Conservation (phyloP, 1,284 basidiomycete species). For the Moesziomyces globuligerus region DNA sequence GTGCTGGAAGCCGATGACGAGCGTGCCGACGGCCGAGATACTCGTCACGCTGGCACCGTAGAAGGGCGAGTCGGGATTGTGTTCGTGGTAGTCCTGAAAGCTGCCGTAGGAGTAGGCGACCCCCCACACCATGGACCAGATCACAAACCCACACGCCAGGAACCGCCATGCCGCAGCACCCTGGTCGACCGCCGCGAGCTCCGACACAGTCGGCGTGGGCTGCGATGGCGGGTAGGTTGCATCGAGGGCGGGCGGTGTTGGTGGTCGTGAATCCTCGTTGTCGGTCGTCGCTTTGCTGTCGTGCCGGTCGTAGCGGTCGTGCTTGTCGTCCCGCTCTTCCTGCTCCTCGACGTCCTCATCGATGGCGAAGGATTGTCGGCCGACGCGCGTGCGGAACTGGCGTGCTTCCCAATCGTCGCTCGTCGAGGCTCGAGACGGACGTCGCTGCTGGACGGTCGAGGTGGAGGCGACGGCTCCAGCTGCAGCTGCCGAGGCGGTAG, state of each 20-base stretch:
- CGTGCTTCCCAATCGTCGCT: constrained; percentile 15
- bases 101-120: constrained; percentile 53
- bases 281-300: constrained; percentile 23
- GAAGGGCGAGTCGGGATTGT: constrained; percentile 40
- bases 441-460: constrained; percentile 16
- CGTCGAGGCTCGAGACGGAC: constrained; percentile 18
- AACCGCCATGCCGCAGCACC: constrained; percentile 33
- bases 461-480: constrained; percentile 3
- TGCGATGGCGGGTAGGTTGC: constrained; percentile 18
- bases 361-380: constrained; percentile 9
- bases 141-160: constrained; percentile 15
- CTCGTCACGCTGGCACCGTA: constrained; percentile 35
- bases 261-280: constrained; percentile 7
- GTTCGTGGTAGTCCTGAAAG: constrained; percentile 60
- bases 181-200: constrained; percentile 19
- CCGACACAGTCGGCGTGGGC: background rate
- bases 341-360: constrained; percentile 19
- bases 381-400: constrained; percentile 18
- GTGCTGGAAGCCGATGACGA: constrained; percentile 46
- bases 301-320: constrained; percentile 8
- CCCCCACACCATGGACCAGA: constrained; percentile 49
- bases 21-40: constrained; percentile 47
- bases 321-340: constrained; percentile 12
- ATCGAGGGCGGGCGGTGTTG: constrained; percentile 17
- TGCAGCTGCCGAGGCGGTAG: constrained; percentile 5